A percentile compares a stretch with the other conserved stretches of the same genome.
Conservation (phyloP, 2,329 filamentous ascomycete genomes). For the Penicillium sp. region DNA sequence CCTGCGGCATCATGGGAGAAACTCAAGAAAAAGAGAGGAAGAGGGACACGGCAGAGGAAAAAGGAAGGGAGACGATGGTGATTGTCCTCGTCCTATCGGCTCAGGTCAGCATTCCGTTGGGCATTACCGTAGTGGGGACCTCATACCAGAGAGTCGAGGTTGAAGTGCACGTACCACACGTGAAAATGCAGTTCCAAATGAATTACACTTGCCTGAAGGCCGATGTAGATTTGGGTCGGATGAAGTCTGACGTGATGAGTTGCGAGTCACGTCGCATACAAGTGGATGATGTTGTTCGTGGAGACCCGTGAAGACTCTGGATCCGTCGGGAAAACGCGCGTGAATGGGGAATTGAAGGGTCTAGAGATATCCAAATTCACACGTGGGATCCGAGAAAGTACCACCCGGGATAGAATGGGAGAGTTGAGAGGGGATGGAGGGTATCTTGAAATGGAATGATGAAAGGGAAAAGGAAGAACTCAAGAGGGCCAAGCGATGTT, state of each 20-base stretch:
- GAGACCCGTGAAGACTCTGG: constrained; percentile 24
- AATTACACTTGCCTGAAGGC: constrained; percentile 20
- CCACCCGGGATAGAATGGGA: constrained; percentile 12
- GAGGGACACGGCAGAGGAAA: constrained; percentile 20
- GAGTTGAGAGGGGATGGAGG: constrained; percentile 14
- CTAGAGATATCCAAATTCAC: constrained; percentile 14
- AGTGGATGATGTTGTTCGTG: constrained; percentile 30
- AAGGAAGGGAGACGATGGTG: constrained; percentile 24
- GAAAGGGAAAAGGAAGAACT: constrained; percentile 32
- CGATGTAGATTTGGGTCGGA: constrained; percentile 17
- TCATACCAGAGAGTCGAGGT: constrained; percentile 30
- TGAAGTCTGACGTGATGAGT: constrained; percentile 17
- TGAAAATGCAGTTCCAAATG: constrained; percentile 29
- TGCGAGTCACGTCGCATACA: constrained; percentile 20
- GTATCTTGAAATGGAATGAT: constrained; percentile 28
- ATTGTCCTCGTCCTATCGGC: constrained; percentile 27
- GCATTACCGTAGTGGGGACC: constrained; percentile 30
- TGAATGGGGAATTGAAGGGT: constrained; percentile 12
- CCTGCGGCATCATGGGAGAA: constrained; percentile 52
- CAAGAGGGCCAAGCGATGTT: constrained; percentile 40
- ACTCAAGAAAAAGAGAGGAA: constrained; percentile 22
- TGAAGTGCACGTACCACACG: constrained; percentile 36
- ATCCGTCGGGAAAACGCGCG: constrained; percentile 20
- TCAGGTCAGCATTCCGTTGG: constrained; percentile 37
- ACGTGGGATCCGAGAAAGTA: constrained; percentile 13